phyloP scores from a whole-genome alignment of 371 early-diverging fungal species.

The Conidiobolus coronatus region DNA sequence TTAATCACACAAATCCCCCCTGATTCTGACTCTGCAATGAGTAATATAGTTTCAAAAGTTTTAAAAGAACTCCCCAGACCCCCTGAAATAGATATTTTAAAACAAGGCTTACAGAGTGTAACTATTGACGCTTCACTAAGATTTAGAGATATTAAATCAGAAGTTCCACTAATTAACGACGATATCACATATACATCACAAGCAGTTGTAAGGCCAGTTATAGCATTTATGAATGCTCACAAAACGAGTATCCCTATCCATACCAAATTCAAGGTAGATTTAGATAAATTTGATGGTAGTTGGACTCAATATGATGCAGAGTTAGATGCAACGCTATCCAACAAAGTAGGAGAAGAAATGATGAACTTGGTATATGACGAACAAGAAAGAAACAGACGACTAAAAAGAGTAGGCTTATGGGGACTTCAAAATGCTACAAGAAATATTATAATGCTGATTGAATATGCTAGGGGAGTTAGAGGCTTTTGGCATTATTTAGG shows the following conservation, averaged over 20 bases:
- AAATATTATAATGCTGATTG: slow-evolving; percentile 40
- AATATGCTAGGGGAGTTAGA: slow-evolving; percentile 59
- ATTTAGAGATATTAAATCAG: slow-evolving; percentile 74
- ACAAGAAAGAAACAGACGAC: slow-evolving; percentile 50
- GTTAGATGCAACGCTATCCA: slow-evolving; percentile 44
- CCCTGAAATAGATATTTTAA: background rate
- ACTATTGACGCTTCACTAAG: slow-evolving; percentile 6
- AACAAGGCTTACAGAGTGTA: background rate
- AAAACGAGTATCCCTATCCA: slow-evolving; percentile 62
- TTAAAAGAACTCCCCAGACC: slow-evolving; percentile 2
- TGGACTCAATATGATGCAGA: slow-evolving; percentile 79
- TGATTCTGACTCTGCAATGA: background rate
- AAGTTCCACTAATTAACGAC: slow-evolving; percentile 50
- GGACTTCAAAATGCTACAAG: slow-evolving; percentile 50
- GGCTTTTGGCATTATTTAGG: slow-evolving; percentile 53
- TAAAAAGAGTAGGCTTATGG: slow-evolving; percentile 80
- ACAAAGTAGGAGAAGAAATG: slow-evolving; percentile 65
- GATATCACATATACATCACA: slow-evolving; percentile 53
- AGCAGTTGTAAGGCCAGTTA: slow-evolving; percentile 78
- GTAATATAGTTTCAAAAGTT: slow-evolving; percentile 6
- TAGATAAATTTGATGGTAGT: slow-evolving; percentile 78
- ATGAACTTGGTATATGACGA: slow-evolving; percentile 54
- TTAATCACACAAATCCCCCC: background rate
- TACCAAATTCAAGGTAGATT: slow-evolving; percentile 45
- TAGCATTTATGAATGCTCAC: slow-evolving; percentile 83